Base-by-base conservation (phyloP, 1,284 basidiomycete genomes). In the Trametes pubescens region DNA sequence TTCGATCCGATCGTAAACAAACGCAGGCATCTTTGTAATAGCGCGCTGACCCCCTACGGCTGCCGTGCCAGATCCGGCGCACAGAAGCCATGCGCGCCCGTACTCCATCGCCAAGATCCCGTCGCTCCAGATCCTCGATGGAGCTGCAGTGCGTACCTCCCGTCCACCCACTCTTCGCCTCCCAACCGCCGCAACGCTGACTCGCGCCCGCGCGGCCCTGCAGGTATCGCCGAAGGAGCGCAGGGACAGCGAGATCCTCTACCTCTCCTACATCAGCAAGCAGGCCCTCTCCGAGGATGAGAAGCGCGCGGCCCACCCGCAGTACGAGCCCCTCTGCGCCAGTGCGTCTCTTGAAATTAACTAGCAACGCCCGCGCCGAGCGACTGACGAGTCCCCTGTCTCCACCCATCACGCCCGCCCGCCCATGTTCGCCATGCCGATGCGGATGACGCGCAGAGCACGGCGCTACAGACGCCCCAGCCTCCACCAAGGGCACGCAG, bases 201-300 rank as follows among this genome's bases (percentile, higher is more conserved):
- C 5, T 71, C 61, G 74, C 43, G 61, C 51, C 61, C 56, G 34
- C 62, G 57, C 40, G n/a, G 10, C 44, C 37, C 40, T 13, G 52
- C 72, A 94, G 90, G 85, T 96, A 57, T 84, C 88, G 5, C 61
- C 76, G 9, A 86, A 84, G 65, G 95, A 97, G 74, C 83, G 96
- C 40, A 81, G 78, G n/a, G 96, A 98, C 72, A 89, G 91, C 54
- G 96, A 98, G 77, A 77, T 94, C 46, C 93, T 91, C 73, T 97
- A 96, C 77, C 80, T 96, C 57, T 89, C 89, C 38, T 82, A 80
- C 71, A 79, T 90, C 65, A 79, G 81, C 56, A 84, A 82, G 55
- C 76, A 83, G 48, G 72, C 75, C 48, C 63, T 65, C 37, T 74
- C 75, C 24, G 76, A 80, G 35, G 83, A 86, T 22, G 79, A 81